Base-by-base conservation (phyloP, 148 eudicot species). In the Beta vulgaris region DNA sequence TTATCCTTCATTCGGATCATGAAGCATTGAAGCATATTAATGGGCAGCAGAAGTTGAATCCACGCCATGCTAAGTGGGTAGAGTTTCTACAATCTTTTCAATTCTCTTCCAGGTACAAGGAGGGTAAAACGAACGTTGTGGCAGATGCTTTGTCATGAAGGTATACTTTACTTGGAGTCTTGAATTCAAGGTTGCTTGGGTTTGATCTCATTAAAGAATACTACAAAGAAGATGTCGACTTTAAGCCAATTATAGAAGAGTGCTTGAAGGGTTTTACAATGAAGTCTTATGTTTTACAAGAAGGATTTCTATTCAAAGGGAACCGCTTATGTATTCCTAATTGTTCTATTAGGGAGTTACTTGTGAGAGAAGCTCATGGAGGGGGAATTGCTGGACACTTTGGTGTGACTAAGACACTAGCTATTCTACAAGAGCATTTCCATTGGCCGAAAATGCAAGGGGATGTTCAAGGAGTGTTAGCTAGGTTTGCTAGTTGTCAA, bases 1-100 rank as follows among this genome's bases (percentile, higher is more conserved):
- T 72, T 42, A 28, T 72, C 2, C 26, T 72, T 16, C 75, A 72
- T 28, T 57, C 48, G 16, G 74, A 72, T 55, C 74, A 72, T 35
- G 64, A 72, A 23, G 14, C 74, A 0, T 35, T 72, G 15, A 72
- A 34, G 25, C 15, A 72, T 23, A 72, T 72, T 10, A 32, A 71
- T 55, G 48, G 64, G 14, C 74, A 72, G 36, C 39, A 32, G 6
- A 72, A 55, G 12, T 25, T 72, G 3, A 72, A 57, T 39, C 14
- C 48, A 3, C 19, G 67, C 12, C 76, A 60, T 42, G 76, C 42
- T 0, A 61, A 73, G 23, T 73, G 68, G 68, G 76, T 73, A 10
- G 55, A 60, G 21, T 61, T 73, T 32, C 28, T 73, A 3, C 68
- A 73, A 43, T 59, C 55, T 18, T 40, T 73, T 42, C 35, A 36